Base-by-base conservation (phyloP, 2,329 filamentous ascomycete species). In the Penicillium sclerotigenum region DNA sequence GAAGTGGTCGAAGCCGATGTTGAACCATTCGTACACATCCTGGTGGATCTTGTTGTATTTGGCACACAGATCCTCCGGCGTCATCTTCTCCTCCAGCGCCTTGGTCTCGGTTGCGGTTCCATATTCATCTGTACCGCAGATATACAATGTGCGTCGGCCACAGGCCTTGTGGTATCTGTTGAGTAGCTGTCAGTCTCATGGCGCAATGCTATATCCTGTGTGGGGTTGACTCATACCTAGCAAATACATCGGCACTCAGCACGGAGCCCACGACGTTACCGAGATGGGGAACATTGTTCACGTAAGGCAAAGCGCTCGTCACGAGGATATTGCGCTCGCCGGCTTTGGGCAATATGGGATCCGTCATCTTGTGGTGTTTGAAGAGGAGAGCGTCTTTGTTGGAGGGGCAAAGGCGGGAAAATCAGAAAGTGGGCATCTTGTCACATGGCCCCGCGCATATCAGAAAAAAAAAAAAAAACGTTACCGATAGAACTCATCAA, bases 101-200 rank as follows among this genome's bases (percentile, higher is more conserved):
- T 96, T 96, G 26, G 93, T 96, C 77, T 97, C 93, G 31, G 92
- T 96, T 22, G 93, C 92, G 13, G 93, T 97, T 56, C 93, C 93
- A 74, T 97, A 97, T 77, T 97, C 90, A 78, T 97, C 93, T 49
- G 87, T 90, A 55, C 91, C 91, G 75, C 92, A 96, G 64, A 96
- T 81, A 73, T 86, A 96, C 48, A 96, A 82, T 1, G 91, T 95
- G 63, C 86, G 89, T 69, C 87, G 83, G 54, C 87, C 89, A 68
- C 90, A 84, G 41, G 89, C 87, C 74, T 90, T 90, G 77, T 87
- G 89, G 77, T 88, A 96, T 64, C 86, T 86, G 40, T 43, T 10
- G n/a, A 26, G 13, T 18, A 48, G 42, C 28, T 56, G 58, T 65
- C 57, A 71, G 47, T 26, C 37, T 52, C n/a, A 29, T 9, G 20